Base-by-base conservation (phyloP, 73 alveolate genomes). In the Loxodes magnus region DNA sequence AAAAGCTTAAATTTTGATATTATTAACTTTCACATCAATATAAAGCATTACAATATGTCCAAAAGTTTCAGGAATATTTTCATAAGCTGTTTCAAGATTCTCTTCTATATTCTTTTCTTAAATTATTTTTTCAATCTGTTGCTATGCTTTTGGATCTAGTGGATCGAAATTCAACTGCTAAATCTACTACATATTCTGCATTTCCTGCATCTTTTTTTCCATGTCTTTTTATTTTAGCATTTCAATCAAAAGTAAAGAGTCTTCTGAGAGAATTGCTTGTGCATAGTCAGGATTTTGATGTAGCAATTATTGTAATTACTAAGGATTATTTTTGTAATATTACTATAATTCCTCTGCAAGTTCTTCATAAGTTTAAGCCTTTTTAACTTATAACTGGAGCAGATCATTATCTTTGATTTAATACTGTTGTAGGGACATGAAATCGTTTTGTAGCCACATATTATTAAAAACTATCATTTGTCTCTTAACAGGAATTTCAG, bases 41-140 rank as follows among this genome's bases (percentile, higher is more conserved):
- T 61, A 85, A 16, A 85, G 74, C 96, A 85, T 85, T 22, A 70
- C 77, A 28, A 80, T 82, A 15, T 65, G 69, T 30, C 79, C 67
- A 56, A 75, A 71, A 33, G 80, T 51, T 53, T 85, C 96, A 22
- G 96, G 96, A 60, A 56, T 58, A 46, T 26, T 54, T 58, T 85
- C 96, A 30, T 61, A 60, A 2, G 92, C 94, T 35, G 60, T 51
- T 35, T 66, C 63, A 16, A 50, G 71, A 58, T 85, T 80, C 59
- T 85, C 92, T 38, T 85, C 60, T 17, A 85, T 72, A 28, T 75
- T 69, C 42, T 69, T 57, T 50, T 76, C 59, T 26, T 64, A 56
- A 17, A 85, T 85, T 43, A 56, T 73, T 44, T 58, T 66, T 21
- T 75, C 92, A 2, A 85, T 77, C 50, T 60, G 57, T 56, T 67